phyloP scores from a whole-genome alignment of 208 protist genomes.

The Leptomonas pyrrhocoris region DNA sequence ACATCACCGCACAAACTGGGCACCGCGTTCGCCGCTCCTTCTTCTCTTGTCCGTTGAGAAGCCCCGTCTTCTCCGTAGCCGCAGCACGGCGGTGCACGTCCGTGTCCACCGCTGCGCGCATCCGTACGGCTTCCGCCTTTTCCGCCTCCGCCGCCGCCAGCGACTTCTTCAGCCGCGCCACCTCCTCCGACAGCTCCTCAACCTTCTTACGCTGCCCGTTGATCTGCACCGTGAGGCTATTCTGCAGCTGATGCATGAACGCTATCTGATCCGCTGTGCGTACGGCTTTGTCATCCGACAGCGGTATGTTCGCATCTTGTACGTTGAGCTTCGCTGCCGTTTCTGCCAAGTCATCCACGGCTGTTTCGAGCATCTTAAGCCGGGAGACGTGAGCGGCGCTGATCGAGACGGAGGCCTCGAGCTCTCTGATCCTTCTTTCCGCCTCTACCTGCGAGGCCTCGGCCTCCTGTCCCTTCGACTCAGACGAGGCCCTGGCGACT shows the following conservation, averaged over 20 bases:
- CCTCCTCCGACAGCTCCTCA: neutral
- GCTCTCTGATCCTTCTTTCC: constrained; percentile 1
- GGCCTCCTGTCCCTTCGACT: constrained; percentile 2
- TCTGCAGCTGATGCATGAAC: neutral
- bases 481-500: constrained; percentile 2
- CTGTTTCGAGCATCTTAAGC: neutral
- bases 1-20: constrained; percentile 20
- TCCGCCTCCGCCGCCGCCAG: neutral
- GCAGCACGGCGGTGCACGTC: constrained; percentile 16
- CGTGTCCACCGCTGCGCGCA: constrained; percentile 5
- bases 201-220: neutral
- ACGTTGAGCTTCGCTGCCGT: neutral
- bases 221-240: neutral
- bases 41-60: constrained; percentile 3
- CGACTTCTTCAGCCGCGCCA: neutral
- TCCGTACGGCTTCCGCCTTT: neutral
- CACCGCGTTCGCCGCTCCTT: neutral
- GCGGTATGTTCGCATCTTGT: neutral
- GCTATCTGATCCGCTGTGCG: neutral
- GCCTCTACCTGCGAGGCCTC: constrained; percentile 9
- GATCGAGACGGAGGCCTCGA: constrained; percentile 11
- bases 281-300: neutral
- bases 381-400: neutral
- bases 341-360: neutral
- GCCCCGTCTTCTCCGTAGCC: constrained; percentile 19